Conservation (phyloP, 176 grass and related monocot species). For the Oryza brachyantha region DNA sequence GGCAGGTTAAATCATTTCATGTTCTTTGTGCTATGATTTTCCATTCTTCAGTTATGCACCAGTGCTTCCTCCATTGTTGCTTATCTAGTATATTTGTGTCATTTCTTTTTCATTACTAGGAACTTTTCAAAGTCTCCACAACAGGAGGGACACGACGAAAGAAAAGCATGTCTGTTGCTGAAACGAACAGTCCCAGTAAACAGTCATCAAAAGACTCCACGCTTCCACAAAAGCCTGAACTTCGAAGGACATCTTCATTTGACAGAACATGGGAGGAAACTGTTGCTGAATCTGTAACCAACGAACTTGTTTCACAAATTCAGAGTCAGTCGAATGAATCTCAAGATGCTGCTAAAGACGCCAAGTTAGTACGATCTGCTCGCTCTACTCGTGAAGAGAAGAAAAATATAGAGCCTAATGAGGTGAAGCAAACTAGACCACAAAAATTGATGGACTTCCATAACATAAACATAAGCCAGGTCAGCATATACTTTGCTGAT, state of each 20-base stretch:
- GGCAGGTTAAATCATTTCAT: conserved; percentile 62
- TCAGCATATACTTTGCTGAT: conserved; percentile 35
- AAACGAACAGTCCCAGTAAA: conserved; percentile 47
- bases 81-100: conserved; percentile 13
- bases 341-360: conserved; percentile 52
- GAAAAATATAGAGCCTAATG: conserved; percentile 64
- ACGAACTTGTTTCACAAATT: conserved; percentile 82
- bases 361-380: conserved; percentile 48
- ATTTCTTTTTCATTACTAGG: conserved; percentile 45
- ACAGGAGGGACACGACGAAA: conserved; percentile 72
- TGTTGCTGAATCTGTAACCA: conserved; percentile 87
- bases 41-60: conserved; percentile 9
- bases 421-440: conserved; percentile 70
- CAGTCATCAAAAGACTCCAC: conserved; percentile 49
- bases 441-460: conserved; percentile 87
- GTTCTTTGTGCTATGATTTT: conserved; percentile 12
- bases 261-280: conserved; percentile 95
- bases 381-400: conserved; percentile 68
- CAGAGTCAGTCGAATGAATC: conserved; percentile 62
- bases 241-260: conserved; percentile 85
- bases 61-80: conserved; percentile 11
- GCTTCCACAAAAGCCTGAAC: conserved; percentile 54
- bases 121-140: conserved; percentile 98
- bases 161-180: conserved; percentile 60
- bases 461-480: conserved; percentile 97